Evolutionary conservation across 2,329 filamentous ascomycete genomes (phyloP).

Genomic region (Scedosporium aurantiacum): DNA sequence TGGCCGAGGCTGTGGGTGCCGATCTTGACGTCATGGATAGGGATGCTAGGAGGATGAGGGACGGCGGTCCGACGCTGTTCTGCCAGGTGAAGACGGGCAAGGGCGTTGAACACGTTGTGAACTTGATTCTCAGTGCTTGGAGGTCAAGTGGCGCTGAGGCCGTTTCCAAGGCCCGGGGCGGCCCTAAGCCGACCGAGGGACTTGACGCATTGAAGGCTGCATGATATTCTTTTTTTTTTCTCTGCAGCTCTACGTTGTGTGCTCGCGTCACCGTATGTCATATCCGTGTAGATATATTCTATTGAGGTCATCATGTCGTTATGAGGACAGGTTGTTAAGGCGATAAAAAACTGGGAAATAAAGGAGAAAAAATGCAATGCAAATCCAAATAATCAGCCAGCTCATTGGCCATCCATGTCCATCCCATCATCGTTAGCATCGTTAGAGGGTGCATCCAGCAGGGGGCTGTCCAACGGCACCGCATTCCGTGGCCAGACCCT

Average conservation of each 20-base stretch:
- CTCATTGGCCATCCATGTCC: conserved; percentile 4
- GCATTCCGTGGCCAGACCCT: conserved; percentile 69
- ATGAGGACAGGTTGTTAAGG: conserved; percentile 1
- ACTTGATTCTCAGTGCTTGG: conserved; percentile 85
- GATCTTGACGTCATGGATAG: conserved; percentile 90
- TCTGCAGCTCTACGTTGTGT: not conserved
- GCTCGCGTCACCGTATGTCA: not conserved
- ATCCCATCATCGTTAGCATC: conserved; percentile 2
- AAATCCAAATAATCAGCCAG: not conserved
- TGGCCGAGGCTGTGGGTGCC: conserved; percentile 81
- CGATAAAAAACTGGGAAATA: conserved; percentile 2
- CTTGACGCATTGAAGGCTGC: not conserved
- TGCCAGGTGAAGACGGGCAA: conserved; percentile 92
- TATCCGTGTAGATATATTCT: conserved; percentile 5
- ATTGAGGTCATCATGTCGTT: conserved; percentile 7
- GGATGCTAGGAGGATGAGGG: conserved; percentile 86
- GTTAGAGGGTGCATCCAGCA: conserved; percentile 25
- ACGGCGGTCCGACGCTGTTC: conserved; percentile 91
- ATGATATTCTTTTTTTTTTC: not conserved
- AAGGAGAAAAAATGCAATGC: not conserved
- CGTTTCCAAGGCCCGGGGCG: conserved; percentile 40
- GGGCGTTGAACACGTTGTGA: conserved; percentile 76
- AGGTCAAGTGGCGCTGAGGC: conserved; percentile 73
- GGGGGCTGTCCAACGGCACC: conserved; percentile 28
- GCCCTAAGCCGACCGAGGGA: conserved; percentile 41